Base-by-base conservation (phyloP, 306 rosid species). In the Sindora glabra region DNA sequence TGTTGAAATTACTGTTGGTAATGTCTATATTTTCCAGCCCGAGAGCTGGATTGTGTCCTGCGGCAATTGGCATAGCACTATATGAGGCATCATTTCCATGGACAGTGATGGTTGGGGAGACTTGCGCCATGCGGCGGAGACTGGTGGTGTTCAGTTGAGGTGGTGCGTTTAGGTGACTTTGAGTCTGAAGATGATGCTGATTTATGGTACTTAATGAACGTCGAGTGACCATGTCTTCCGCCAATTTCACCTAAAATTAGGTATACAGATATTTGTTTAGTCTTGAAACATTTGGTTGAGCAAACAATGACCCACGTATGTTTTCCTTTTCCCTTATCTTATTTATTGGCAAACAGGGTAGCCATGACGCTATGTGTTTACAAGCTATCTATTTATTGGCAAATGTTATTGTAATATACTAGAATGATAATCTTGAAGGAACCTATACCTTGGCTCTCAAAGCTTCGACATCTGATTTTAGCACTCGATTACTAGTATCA, bases 141-240 rank as follows among this genome's bases (percentile, higher is more conserved):
- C 23, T 62, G 41, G 65, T 52, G 0, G 67, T 44, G 51, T 63
- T 76, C 41, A 77, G 60, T 10, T 76, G 86, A 22, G 77, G 84
- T 2, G 77, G 78, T 6, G 74, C 61, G 68, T 37, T 68, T 48
- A 76, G n/a, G 58, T 81, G 95, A 61, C 63, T 65, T n/a, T 76
- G 96, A 61, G 65, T 73, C 39, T 78, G 97, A 47, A 80, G 34
- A 70, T 82, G 47, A 42, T 82, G 78, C 29, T 78, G 89, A 64
- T 72, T 81, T 41, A 82, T 45, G 15, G 73, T 77, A 32, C 67
- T 79, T 64, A 94, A 66, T 30, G 91, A 77, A 62, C 90, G 79
- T 52, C 95, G 64, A 54, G 99, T 68, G n/a, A 94, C 84, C 82
- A 87, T 84, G 27, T 80, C 97, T 70, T 94, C 99, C 5, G 99